phyloP scores from a whole-genome alignment of 106 monocot species.

The Gastrodia elata region DNA sequence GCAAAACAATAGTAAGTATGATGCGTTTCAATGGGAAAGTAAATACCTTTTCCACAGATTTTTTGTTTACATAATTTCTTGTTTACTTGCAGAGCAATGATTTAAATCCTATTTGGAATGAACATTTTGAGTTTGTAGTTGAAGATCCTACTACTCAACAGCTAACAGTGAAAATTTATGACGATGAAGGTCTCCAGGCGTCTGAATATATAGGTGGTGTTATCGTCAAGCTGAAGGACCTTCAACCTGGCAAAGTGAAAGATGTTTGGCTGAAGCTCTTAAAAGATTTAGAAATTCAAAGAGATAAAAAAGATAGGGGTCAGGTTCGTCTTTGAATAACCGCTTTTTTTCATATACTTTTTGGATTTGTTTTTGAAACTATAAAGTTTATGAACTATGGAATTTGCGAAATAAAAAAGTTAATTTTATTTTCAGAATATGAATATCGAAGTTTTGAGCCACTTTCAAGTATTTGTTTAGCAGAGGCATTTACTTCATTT shows the following conservation, averaged over 20 bases:
- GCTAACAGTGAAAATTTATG: slow-evolving; percentile 76
- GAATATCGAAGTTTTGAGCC: not conserved
- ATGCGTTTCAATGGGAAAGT: not conserved
- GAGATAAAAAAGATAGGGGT: slow-evolving; percentile 78
- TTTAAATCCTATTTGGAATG: slow-evolving; percentile 97
- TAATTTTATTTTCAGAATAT: not conserved
- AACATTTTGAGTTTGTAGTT: slow-evolving; percentile 83
- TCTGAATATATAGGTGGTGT: slow-evolving; percentile 80
- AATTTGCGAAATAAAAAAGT: not conserved
- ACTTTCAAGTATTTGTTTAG: not conserved
- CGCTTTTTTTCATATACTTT: not conserved
- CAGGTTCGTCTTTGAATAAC: slow-evolving; percentile 44
- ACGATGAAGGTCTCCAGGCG: slow-evolving; percentile 89
- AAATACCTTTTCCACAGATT: not conserved
- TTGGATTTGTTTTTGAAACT: not conserved
- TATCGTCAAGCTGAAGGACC: slow-evolving; percentile 46
- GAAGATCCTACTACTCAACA: slow-evolving; percentile 84
- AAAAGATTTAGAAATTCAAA: slow-evolving; percentile 88
- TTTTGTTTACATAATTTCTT: slow-evolving; percentile 2
- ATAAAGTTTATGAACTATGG: not conserved
- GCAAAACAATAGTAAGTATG: slow-evolving; percentile 81
- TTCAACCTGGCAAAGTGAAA: slow-evolving; percentile 88
- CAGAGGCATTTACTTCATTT: not conserved
- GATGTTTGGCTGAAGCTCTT: slow-evolving; percentile 85
- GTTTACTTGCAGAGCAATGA: slow-evolving; percentile 74